Base-by-base conservation (phyloP, 2,329 filamentous ascomycete genomes). In the Penicillium concentricum region DNA sequence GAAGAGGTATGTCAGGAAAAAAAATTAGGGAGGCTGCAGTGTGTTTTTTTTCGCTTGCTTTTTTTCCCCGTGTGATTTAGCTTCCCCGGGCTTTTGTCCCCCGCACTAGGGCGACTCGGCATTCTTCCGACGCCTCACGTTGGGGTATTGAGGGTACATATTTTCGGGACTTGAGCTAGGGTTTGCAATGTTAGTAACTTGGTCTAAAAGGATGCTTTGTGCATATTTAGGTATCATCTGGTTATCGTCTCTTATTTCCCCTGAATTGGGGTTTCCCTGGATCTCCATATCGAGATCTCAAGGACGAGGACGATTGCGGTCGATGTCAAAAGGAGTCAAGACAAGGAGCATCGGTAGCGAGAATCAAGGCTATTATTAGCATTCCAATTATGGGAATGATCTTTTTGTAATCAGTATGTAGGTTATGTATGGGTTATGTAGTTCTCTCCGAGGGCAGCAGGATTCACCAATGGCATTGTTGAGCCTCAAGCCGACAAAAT, bases 31-130 rank as follows among this genome's bases (percentile, higher is more conserved):
- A 39, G 24, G 38, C 16, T 15, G 12, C 16, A 39, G n/a, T n/a
- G 13, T 15, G 46, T 48, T 51, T 51, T 55, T 57, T 57, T 41
- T 55, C 51, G 35, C 35, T 54, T 56, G 26, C 32, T 28, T 45
- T 41, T 42, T 48, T 53, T n/a, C 9, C 43, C 44, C 51, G 57
- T 56, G 54, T 26, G 47, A 53, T 16, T 51, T 57, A 59, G 32
- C 55, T 52, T 58, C 57, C 49, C 56, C 51, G 38, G 58, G 55
- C 50, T 51, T 46, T 41, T 41, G 46, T 46, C 51, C 61, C 63
- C 63, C 63, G 58, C 63, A 62, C 59, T 60, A 57, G 39, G 39
- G 12, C 20, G 30, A 37, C 34, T 64, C 60, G 60, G 60, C 22
- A 45, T 41, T 62, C 37, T 45, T 61, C 63, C 61, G 61, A 64